phyloP scores from a whole-genome alignment of 1,139 yeast genomes.

The Suhomyces chickasaworum region DNA sequence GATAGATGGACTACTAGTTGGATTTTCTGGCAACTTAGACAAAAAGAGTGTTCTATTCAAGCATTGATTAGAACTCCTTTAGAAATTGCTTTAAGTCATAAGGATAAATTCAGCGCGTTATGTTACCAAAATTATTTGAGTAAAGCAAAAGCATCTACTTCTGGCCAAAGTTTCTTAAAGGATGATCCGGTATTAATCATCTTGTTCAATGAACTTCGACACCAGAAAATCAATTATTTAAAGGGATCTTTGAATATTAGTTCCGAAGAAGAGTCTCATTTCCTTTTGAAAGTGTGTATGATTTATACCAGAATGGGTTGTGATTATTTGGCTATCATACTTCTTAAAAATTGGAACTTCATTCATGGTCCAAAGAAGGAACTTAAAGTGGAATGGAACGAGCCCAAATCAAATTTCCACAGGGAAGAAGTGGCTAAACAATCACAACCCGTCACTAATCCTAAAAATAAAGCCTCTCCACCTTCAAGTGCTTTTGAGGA shows the following conservation, averaged over 20 bases:
- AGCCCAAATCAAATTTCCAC: constrained; percentile 2
- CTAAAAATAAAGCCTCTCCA: constrained; percentile 29
- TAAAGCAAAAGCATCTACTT: constrained; percentile 20
- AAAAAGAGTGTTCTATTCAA: constrained; percentile 59
- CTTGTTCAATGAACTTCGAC: constrained; percentile 63
- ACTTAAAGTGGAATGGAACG: constrained; percentile 6
- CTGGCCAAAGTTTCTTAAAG: constrained; percentile 45
- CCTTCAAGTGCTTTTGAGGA: constrained; percentile 60
- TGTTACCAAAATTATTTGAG: constrained; percentile 24
- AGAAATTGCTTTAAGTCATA: constrained; percentile 36
- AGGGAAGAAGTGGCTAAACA: constrained; percentile 6
- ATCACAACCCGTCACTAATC: not conserved
- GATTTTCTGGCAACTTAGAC: constrained; percentile 69
- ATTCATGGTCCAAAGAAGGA: constrained; percentile 18
- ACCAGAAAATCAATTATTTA: constrained; percentile 47
- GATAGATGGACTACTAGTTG: constrained; percentile 85
- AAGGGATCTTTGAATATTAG: constrained; percentile 52
- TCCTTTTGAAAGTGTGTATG: constrained; percentile 61
- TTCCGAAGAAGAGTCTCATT: constrained; percentile 55
- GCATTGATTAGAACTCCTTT: constrained; percentile 62
- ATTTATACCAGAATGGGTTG: constrained; percentile 91
- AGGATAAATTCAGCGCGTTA: constrained; percentile 24
- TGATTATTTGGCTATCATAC: constrained; percentile 67
- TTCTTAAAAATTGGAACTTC: constrained; percentile 73
- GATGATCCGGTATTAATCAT: constrained; percentile 82